Evolutionary conservation across 768 basidiomycete species (phyloP).

Genomic region (Psilocybe tampanensis): DNA sequence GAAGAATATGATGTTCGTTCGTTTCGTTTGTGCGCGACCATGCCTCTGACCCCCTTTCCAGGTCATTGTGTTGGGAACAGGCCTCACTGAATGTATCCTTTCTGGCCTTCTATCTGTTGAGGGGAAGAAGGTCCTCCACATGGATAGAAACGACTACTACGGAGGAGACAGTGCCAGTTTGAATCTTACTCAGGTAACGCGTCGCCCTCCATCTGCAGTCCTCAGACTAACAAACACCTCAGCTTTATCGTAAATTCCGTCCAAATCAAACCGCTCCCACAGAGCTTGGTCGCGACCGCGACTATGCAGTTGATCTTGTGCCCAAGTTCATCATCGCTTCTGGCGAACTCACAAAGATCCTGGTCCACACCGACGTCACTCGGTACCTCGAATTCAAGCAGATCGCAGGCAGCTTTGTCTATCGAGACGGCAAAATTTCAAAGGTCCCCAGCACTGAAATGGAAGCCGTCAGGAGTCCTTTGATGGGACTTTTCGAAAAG

Average conservation of each 20-base stretch:
- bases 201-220: neutral
- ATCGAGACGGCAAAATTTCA: constrained; percentile 93
- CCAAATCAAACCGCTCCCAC: constrained; percentile 72
- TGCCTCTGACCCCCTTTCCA: constrained; percentile 28
- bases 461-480: constrained; percentile 91
- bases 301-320: constrained; percentile 97
- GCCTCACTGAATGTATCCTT: constrained; percentile 97
- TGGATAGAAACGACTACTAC: constrained; percentile 99
- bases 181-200: constrained; percentile 91
- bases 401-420: constrained; percentile 98
- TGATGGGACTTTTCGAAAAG: constrained; percentile 99
- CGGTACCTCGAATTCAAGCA: constrained; percentile 99
- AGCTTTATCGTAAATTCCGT: constrained; percentile 98
- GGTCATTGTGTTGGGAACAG: constrained; percentile 95
- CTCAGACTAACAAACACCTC: constrained; percentile 11
- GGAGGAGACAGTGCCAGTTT: constrained; percentile 96
- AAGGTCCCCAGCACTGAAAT: constrained; percentile 98
- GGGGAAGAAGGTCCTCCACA: constrained; percentile 99
- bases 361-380: constrained; percentile 98
- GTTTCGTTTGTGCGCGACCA: neutral
- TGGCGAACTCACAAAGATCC: constrained; percentile 96
- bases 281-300: constrained; percentile 93
- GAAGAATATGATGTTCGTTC: constrained; percentile 92
- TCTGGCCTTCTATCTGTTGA: constrained; percentile 98
- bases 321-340: constrained; percentile 99